Conservation (phyloP, 495 filamentous ascomycete species). For the Aspergillus sclerotiicarbonarius region DNA sequence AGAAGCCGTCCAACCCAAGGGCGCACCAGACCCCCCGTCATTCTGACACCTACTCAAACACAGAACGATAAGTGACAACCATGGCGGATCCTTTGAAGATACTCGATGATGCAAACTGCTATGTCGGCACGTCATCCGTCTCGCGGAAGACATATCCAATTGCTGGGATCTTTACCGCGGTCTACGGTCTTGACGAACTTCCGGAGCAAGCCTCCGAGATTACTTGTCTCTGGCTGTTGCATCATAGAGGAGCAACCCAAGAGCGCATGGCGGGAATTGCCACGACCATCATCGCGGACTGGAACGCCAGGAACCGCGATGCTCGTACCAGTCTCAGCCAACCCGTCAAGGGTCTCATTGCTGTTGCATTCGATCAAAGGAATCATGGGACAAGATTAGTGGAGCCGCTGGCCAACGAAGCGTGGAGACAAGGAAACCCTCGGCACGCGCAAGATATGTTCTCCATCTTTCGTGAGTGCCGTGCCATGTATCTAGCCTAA, state of each 20-base stretch:
- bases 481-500: neutral
- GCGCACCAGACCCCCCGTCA: neutral
- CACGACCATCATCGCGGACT: conserved; percentile 52
- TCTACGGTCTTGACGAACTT: conserved; percentile 79
- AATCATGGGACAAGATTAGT: conserved; percentile 81
- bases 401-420: conserved; percentile 57
- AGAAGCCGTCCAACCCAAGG: neutral
- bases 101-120: conserved; percentile 23
- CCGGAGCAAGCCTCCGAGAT: conserved; percentile 46
- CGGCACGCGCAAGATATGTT: conserved; percentile 91
- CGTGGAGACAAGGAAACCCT: conserved; percentile 77
- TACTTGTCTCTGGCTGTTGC: conserved; percentile 82
- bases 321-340: conserved; percentile 23
- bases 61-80: conserved; percentile 4
- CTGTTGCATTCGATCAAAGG: conserved; percentile 80
- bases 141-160: conserved; percentile 64
- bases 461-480: conserved; percentile 53
- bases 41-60: neutral
- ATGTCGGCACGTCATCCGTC: conserved; percentile 38
- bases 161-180: conserved; percentile 69
- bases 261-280: conserved; percentile 67
- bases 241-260: conserved; percentile 68
- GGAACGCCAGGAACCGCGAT: conserved; percentile 46
- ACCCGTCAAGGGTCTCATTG: conserved; percentile 60
- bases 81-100: conserved; percentile 42